Evolutionary conservation across 192 early-diverging fungal genomes (phyloP).

Genomic region (Entophlyctis luteolus): DNA sequence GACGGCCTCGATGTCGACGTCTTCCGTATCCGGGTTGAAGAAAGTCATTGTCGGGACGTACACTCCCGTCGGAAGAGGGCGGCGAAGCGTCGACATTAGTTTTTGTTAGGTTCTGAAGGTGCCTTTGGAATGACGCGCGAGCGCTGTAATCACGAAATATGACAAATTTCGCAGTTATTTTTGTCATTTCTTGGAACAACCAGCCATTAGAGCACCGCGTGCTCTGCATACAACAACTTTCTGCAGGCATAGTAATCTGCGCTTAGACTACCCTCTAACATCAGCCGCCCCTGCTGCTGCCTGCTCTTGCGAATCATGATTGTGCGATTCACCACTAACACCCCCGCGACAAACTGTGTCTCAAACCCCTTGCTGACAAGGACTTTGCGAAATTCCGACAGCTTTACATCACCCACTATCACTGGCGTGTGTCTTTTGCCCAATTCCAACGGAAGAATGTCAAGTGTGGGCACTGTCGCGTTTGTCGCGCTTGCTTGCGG

Average conservation of each 20-base stretch:
- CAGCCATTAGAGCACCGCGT: constrained; percentile 74
- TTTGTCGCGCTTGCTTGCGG: constrained; percentile 20
- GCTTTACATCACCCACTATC: constrained; percentile 78
- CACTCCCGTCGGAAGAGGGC: not conserved
- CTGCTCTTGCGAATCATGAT: constrained; percentile 56
- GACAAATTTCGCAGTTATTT: too few species aligned
- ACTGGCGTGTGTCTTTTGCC: constrained; percentile 58
- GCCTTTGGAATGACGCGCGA: too few species aligned
- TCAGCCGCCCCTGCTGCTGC: constrained; percentile 32
- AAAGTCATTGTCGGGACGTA: not conserved
- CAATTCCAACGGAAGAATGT: constrained; percentile 48
- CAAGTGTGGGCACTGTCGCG: constrained; percentile 64
- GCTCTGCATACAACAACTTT: constrained; percentile 64
- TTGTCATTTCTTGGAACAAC: too few species aligned
- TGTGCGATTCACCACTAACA: constrained; percentile 78
- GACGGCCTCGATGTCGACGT: not conserved
- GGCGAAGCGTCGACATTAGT: too few species aligned
- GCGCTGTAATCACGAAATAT: too few species aligned
- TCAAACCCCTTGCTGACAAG: constrained; percentile 68
- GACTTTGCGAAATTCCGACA: constrained; percentile 75
- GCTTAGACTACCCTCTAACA: constrained; percentile 60
- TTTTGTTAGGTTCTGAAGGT: too few species aligned
- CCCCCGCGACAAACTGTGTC: constrained; percentile 78
- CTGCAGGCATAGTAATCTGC: constrained; percentile 71
- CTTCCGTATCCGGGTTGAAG: not conserved